Conservation (phyloP, 306 rosid genomes). For the Vigna unguiculata region DNA sequence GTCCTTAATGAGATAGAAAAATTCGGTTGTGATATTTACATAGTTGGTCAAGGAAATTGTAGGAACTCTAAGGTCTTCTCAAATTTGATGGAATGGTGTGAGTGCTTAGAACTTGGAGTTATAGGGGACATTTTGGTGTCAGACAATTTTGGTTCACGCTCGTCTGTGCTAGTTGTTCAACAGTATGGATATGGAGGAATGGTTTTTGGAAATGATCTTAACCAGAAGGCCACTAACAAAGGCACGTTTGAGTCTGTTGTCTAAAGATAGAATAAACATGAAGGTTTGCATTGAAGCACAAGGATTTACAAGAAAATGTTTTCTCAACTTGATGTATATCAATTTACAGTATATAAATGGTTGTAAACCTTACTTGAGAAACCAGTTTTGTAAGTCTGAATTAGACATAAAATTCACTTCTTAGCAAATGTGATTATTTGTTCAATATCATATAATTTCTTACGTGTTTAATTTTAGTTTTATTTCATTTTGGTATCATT, state of each 20-base stretch:
- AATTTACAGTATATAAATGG: too few relatives aligned
- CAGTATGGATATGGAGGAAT: conserved; percentile 56
- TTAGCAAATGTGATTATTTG: too few relatives aligned
- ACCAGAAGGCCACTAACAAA: background rate
- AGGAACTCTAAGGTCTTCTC: conserved; percentile 25
- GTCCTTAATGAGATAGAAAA: conserved; percentile 44
- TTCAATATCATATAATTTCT: too few relatives aligned
- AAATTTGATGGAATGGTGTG: conserved; percentile 55
- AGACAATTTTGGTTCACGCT: conserved; percentile 35
- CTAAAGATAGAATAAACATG: background rate
- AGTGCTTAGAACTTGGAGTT: conserved; percentile 59
- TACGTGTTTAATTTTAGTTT: too few relatives aligned
- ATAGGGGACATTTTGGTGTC: conserved; percentile 62
- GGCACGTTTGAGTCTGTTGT: conserved; percentile 12
- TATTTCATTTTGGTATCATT: too few relatives aligned
- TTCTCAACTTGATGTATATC: background rate
- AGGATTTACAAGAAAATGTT: background rate
- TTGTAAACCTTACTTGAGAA: too few relatives aligned
- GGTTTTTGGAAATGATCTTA: background rate
- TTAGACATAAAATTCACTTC: too few relatives aligned
- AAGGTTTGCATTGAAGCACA: background rate
- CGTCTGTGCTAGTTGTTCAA: conserved; percentile 59
- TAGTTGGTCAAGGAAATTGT: conserved; percentile 60
- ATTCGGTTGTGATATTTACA: conserved; percentile 45
- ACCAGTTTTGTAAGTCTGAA: too few relatives aligned